These are phyloP conservation scores for Cordia subcordata DNA, from an alignment of 257 asterid genomes.

Conservation along the genomic window DNA sequence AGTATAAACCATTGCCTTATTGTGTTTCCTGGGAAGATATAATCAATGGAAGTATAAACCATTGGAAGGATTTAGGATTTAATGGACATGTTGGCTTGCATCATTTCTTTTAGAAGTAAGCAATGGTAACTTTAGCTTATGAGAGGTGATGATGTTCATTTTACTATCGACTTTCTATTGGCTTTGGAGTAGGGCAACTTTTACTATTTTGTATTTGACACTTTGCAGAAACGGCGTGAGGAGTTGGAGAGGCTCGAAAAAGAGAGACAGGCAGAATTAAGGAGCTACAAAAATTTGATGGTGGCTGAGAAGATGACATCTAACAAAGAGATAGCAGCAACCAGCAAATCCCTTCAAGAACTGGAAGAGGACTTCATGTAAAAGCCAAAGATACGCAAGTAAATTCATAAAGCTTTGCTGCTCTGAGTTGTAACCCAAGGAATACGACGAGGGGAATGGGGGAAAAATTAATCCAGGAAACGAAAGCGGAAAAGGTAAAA, in stretches of 20 bases:
- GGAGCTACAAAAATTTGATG: slow-evolving; percentile 98
- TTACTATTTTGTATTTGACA: no score
- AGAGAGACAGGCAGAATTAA: slow-evolving; percentile 75
- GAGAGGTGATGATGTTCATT: no score
- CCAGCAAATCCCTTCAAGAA: slow-evolving; percentile 84
- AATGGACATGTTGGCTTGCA: no score
- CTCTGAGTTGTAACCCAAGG: neutral
- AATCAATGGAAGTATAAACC: no score
- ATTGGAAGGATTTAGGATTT: no score
- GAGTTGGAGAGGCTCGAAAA: slow-evolving; percentile 81
- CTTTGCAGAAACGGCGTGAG: slow-evolving; percentile 71
- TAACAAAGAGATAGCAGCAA: slow-evolving; percentile 80
- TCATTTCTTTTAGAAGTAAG: no score
- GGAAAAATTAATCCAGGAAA: neutral
- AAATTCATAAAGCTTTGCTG: neutral
- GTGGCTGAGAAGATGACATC: slow-evolving; percentile 98
- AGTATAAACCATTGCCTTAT: no score
- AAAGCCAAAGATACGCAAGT: slow-evolving; percentile 11
- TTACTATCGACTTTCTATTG: no score
- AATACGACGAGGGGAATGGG: neutral
- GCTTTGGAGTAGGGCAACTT: no score
- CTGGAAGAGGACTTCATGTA: slow-evolving; percentile 97
- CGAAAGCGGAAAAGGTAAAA: neutral
- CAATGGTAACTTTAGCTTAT: no score
- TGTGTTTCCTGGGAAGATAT: no score